These are phyloP conservation scores for Neurospora hispaniola DNA, from an alignment of 495 filamentous ascomycete species.

Conservation along the genomic window DNA sequence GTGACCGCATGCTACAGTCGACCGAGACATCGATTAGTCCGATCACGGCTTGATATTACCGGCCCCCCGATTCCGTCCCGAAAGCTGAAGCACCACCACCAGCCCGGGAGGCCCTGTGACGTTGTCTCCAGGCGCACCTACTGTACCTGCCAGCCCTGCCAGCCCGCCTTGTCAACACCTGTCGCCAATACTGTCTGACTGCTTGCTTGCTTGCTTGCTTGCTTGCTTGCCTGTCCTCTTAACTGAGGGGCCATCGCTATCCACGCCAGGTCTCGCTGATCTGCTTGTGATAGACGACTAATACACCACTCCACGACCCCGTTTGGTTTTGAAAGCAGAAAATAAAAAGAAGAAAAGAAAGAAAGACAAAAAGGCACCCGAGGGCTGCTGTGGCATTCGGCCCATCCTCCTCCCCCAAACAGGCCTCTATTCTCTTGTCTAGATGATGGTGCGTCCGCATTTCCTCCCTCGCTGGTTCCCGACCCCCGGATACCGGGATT, in stretches of 20 bases:
- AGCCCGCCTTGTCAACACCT: background rate
- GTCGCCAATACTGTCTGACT: background rate
- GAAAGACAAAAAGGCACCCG: slow-evolving; percentile 15
- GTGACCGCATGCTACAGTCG: background rate
- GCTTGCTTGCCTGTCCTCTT: background rate
- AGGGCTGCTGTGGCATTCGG: slow-evolving; percentile 17
- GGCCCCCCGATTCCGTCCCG: background rate
- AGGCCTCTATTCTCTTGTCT: slow-evolving; percentile 5
- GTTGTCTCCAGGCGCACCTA: background rate
- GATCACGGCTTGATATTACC: background rate
- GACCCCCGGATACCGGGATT: slow-evolving; percentile 5
- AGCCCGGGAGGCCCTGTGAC: background rate
- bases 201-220: background rate
- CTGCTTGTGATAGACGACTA: slow-evolving; percentile 29
- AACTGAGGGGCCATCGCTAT: background rate
- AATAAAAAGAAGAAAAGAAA: slow-evolving; percentile 10
- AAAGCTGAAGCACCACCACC: background rate
- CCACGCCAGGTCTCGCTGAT: background rate
- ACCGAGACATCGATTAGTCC: background rate
- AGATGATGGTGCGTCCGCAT: slow-evolving; percentile 28
- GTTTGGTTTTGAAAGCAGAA: slow-evolving; percentile 5
- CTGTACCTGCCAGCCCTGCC: background rate
- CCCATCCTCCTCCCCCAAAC: slow-evolving; percentile 16
- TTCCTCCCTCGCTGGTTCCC: background rate
- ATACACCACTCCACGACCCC: slow-evolving; percentile 9